A percentile compares a stretch with the other conserved stretches of the same genome.
Evolutionary conservation across 805 yeast species (phyloP).

Genomic region (Ogataea philodendri): DNA sequence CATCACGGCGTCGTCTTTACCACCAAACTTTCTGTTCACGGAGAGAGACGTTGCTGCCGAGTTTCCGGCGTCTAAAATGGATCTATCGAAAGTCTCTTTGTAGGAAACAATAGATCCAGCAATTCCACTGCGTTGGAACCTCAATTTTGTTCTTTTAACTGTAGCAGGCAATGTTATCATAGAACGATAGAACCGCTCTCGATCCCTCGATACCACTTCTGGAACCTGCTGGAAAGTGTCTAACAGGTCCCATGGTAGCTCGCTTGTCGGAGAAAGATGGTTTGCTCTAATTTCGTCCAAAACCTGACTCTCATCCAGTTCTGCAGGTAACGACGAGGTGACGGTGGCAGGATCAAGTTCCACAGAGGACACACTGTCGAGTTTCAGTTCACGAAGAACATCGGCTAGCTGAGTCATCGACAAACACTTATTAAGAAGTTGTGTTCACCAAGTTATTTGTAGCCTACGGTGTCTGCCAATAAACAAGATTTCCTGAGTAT

Average conservation of each 20-base stretch:
- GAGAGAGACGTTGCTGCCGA: conserved; percentile 72
- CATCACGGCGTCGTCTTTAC: conserved; percentile 56
- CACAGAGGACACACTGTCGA: too few species aligned
- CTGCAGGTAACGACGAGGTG: conserved; percentile 12
- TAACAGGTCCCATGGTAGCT: conserved; percentile 67
- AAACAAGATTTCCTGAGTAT: background rate
- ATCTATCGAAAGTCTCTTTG: conserved; percentile 37
- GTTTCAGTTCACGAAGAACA: conserved; percentile 12
- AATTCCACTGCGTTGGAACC: conserved; percentile 74
- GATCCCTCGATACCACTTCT: conserved; percentile 26
- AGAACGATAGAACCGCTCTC: conserved; percentile 39
- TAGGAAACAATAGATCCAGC: conserved; percentile 25
- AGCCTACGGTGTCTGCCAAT: too few species aligned
- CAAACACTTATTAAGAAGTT: too few species aligned
- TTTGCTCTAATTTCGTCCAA: conserved; percentile 34
- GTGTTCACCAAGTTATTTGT: too few species aligned
- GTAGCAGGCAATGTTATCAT: conserved; percentile 59
- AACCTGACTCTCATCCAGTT: conserved; percentile 14
- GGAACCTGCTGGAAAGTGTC: conserved; percentile 65
- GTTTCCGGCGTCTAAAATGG: conserved; percentile 42
- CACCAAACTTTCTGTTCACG: conserved; percentile 62
- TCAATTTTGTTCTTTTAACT: conserved; percentile 59
- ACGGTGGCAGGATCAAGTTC: conserved; percentile 20
- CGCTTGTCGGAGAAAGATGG: conserved; percentile 61
- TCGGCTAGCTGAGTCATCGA: conserved; percentile 5